These are phyloP conservation scores for Penicillium sp. DNA, from an alignment of 2,329 filamentous ascomycete genomes.

Conservation along the genomic window DNA sequence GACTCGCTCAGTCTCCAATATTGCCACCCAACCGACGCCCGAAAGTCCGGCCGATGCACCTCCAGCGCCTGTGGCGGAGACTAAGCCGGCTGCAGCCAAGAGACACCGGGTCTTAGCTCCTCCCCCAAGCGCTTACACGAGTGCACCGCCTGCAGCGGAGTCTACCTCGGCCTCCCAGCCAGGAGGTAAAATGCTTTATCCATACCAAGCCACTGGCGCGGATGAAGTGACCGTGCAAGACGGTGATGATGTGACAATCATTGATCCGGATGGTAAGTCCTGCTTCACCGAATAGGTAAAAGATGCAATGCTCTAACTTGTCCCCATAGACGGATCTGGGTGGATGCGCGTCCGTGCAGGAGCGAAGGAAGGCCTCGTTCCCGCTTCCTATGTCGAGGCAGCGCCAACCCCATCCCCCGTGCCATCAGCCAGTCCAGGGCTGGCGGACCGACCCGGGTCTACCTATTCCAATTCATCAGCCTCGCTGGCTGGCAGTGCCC, in stretches of 20 bases:
- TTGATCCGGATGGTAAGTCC: slow-evolving; percentile 85
- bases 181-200: slow-evolving; percentile 84
- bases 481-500: slow-evolving; percentile 58
- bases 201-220: slow-evolving; percentile 74
- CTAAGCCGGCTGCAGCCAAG: slow-evolving; percentile 34
- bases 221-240: slow-evolving; percentile 80
- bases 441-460: slow-evolving; percentile 62
- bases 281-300: neutral
- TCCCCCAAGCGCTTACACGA: slow-evolving; percentile 77
- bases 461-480: slow-evolving; percentile 75
- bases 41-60: slow-evolving; percentile 44
- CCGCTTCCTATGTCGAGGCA: slow-evolving; percentile 77
- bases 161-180: slow-evolving; percentile 51
- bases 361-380: slow-evolving; percentile 75
- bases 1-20: slow-evolving; percentile 69
- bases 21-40: slow-evolving; percentile 52
- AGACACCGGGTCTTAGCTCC: slow-evolving; percentile 81
- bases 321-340: slow-evolving; percentile 71
- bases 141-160: slow-evolving; percentile 56
- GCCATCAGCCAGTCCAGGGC: slow-evolving; percentile 28
- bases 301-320: slow-evolving; percentile 10
- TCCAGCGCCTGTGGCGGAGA: slow-evolving; percentile 37
- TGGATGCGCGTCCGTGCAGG: slow-evolving; percentile 83
- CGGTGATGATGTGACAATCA: slow-evolving; percentile 69
- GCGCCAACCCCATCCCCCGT: slow-evolving; percentile 49